A percentile compares a stretch with the other conserved stretches of the same genome.
These are phyloP conservation scores for Schrenkiella parvula DNA, from an alignment of 345 rosid species.

Conservation along the genomic window DNA sequence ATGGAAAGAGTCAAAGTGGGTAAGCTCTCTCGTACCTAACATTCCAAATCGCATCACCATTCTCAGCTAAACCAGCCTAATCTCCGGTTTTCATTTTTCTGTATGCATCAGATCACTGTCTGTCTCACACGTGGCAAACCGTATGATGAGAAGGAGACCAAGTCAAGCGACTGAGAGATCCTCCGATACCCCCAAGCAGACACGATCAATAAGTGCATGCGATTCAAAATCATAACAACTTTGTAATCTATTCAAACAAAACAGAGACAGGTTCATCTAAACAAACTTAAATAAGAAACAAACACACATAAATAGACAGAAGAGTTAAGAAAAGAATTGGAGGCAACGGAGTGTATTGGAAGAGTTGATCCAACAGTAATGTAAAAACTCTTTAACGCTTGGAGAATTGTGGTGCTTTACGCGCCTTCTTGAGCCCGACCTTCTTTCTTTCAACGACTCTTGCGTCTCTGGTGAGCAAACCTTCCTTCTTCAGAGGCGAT, in stretches of 20 bases:
- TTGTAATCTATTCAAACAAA: background rate
- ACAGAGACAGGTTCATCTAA: conserved; percentile 12
- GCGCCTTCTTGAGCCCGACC: conserved; percentile 91
- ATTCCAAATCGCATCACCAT: conserved; percentile 21
- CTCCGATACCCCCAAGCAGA: too few species aligned
- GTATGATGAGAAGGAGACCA: background rate
- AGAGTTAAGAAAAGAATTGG: background rate
- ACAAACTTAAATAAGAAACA: background rate
- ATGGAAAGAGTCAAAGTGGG: conserved; percentile 36
- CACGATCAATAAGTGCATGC: background rate
- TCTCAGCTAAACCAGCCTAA: conserved; percentile 34
- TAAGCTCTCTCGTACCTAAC: conserved; percentile 32
- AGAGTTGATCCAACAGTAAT: conserved; percentile 10
- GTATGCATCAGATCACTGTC: background rate
- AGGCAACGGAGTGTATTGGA: conserved; percentile 1
- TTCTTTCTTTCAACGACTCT: conserved; percentile 95
- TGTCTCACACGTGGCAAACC: conserved; percentile 5
- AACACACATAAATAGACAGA: background rate
- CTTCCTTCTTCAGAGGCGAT: conserved; percentile 68
- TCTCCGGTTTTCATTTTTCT: conserved; percentile 3
- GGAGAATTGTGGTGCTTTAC: conserved; percentile 90
- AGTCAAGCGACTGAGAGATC: background rate
- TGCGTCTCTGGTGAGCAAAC: conserved; percentile 81
- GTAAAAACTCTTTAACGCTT: conserved; percentile 51
- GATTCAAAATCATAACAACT: background rate